These are phyloP conservation scores for Basipetospora sp. DNA, from an alignment of 2,329 filamentous ascomycete genomes.

Conservation along the genomic window DNA sequence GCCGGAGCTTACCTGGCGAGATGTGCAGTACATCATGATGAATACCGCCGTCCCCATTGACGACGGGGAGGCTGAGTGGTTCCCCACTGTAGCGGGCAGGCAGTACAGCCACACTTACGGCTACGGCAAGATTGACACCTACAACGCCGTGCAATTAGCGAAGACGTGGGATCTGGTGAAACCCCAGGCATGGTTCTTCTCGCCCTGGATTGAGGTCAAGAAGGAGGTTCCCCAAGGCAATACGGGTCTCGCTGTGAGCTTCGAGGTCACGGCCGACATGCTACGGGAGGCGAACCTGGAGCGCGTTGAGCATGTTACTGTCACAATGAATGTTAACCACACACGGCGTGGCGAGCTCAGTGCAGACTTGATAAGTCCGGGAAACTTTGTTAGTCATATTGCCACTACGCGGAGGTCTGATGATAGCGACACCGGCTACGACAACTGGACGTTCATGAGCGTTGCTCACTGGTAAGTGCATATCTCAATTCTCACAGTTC, in stretches of 20 bases:
- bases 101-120: constrained; percentile 90
- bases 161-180: constrained; percentile 80
- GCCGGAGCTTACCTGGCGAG: constrained; percentile 81
- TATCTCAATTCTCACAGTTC: background rate
- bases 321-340: constrained; percentile 94
- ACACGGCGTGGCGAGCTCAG: constrained; percentile 77
- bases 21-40: constrained; percentile 82
- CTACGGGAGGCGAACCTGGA: constrained; percentile 70
- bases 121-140: constrained; percentile 89
- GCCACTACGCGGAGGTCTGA: constrained; percentile 62
- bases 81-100: constrained; percentile 64
- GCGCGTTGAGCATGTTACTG: constrained; percentile 81
- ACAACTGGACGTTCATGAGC: constrained; percentile 98
- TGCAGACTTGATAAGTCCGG: constrained; percentile 77
- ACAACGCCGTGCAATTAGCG: constrained; percentile 67
- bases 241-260: constrained; percentile 61
- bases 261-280: constrained; percentile 70
- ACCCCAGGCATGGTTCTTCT: constrained; percentile 87
- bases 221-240: constrained; percentile 73
- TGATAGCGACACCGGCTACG: constrained; percentile 52
- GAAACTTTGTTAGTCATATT: constrained; percentile 68
- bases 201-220: constrained; percentile 85
- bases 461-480: constrained; percentile 75
- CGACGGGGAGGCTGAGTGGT: constrained; percentile 53
- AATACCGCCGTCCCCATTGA: constrained; percentile 72